Conservation (phyloP, 495 filamentous ascomycete species). For the Hypoxylon fragiforme region DNA sequence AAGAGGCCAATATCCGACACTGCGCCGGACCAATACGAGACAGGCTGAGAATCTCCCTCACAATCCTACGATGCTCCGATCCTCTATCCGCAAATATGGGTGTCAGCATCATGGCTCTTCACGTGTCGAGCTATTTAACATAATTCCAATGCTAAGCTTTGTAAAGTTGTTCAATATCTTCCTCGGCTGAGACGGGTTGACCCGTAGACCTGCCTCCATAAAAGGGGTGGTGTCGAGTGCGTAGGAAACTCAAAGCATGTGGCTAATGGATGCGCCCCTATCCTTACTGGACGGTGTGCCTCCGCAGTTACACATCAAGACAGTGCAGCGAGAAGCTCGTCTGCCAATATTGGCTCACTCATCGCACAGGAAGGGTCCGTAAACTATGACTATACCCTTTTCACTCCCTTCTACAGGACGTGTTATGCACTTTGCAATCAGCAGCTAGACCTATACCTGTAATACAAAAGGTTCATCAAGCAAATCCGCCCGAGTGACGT, state of each 20-base stretch:
- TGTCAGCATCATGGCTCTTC: slow-evolving; percentile 21
- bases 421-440: slow-evolving; percentile 36
- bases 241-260: slow-evolving; percentile 16
- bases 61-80: slow-evolving; percentile 28
- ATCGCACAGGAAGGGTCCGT: slow-evolving; percentile 35
- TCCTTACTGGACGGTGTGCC: slow-evolving; percentile 32
- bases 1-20: slow-evolving; percentile 39
- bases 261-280: slow-evolving; percentile 27
- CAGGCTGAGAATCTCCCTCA: slow-evolving; percentile 25
- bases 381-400: slow-evolving; percentile 31
- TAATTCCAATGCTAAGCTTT: slow-evolving; percentile 14
- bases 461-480: slow-evolving; percentile 33
- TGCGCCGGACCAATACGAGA: slow-evolving; percentile 37
- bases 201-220: slow-evolving; percentile 21
- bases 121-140: slow-evolving; percentile 23
- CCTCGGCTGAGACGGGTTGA: slow-evolving; percentile 18
- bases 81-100: slow-evolving; percentile 9
- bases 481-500: slow-evolving; percentile 36
- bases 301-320: slow-evolving; percentile 38
- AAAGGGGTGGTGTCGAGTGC: slow-evolving; percentile 15
- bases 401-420: slow-evolving; percentile 33
- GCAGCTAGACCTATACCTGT: slow-evolving; percentile 27
- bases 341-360: slow-evolving; percentile 34
- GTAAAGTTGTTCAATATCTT: slow-evolving; percentile 21
- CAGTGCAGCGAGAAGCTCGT: slow-evolving; percentile 33